A percentile compares a stretch with the other conserved stretches of the same genome.
phyloP scores from a whole-genome alignment of 73 alveolate species.

The Blepharisma stoltei region DNA sequence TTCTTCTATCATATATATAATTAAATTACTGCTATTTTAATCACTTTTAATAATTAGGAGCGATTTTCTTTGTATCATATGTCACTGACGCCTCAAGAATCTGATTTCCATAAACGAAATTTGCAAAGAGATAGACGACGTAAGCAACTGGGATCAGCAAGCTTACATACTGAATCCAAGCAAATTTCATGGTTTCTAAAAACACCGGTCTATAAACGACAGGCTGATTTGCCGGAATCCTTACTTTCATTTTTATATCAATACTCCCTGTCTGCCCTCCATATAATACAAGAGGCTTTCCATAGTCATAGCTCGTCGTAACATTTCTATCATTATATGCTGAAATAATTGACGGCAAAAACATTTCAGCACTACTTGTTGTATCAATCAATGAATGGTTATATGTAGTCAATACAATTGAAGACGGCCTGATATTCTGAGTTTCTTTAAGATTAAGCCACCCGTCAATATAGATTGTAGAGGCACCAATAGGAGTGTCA shows the following conservation, averaged over 20 bases:
- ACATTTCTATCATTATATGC: neutral
- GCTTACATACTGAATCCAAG: conserved; percentile 51
- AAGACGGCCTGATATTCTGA: neutral
- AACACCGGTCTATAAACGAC: conserved; percentile 38
- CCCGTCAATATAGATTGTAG: conserved; percentile 10
- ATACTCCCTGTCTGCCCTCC: neutral
- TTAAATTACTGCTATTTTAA: too few relatives aligned
- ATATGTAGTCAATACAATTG: neutral
- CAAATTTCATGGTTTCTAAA: conserved; percentile 43
- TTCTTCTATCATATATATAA: too few relatives aligned
- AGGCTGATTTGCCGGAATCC: conserved; percentile 36
- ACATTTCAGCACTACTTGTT: neutral
- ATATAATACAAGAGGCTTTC: neutral
- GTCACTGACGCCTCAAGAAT: conserved; percentile 32
- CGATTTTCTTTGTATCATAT: neutral
- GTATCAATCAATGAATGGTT: neutral
- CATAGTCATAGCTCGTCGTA: neutral
- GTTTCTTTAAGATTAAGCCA: neutral
- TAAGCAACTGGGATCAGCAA: conserved; percentile 45
- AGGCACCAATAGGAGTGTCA: conserved; percentile 19
- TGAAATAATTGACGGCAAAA: neutral
- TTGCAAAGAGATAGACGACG: conserved; percentile 33
- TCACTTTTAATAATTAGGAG: too few relatives aligned
- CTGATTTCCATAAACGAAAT: conserved; percentile 40
- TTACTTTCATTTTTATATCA: neutral